Evolutionary conservation across 2,329 filamentous ascomycete species (phyloP).

Genomic region (Calycina herbarum): DNA sequence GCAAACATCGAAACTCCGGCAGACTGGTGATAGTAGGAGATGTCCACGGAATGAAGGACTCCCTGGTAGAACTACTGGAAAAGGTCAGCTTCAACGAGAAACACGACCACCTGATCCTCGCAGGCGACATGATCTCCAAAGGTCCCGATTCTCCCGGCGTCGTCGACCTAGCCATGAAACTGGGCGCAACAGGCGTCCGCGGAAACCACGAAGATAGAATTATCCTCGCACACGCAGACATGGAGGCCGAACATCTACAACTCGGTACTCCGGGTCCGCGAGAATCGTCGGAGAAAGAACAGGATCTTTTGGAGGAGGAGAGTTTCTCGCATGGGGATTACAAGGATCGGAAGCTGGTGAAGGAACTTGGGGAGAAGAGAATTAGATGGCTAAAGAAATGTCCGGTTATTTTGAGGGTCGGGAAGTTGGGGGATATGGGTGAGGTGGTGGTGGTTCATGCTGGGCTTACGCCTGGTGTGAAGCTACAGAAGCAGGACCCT

Average conservation of each 20-base stretch:
- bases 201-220: slow-evolving; percentile 92
- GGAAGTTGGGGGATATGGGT: slow-evolving; percentile 59
- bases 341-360: slow-evolving; percentile 33
- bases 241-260: slow-evolving; percentile 37
- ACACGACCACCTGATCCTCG: slow-evolving; percentile 72
- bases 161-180: slow-evolving; percentile 64
- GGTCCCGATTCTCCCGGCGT: slow-evolving; percentile 81
- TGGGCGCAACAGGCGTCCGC: slow-evolving; percentile 78
- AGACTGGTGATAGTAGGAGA: slow-evolving; percentile 84
- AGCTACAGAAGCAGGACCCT: slow-evolving; percentile 70
- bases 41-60: slow-evolving; percentile 80
- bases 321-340: slow-evolving; percentile 34
- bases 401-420: slow-evolving; percentile 76
- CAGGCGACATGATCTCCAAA: slow-evolving; percentile 81
- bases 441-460: slow-evolving; percentile 79
- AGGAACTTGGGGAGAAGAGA: slow-evolving; percentile 49
- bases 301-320: slow-evolving; percentile 30
- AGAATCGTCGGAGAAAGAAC: slow-evolving; percentile 34
- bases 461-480: slow-evolving; percentile 75
- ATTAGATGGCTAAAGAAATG: slow-evolving; percentile 67
- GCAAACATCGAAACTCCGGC: slow-evolving; percentile 44
- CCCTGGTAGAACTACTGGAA: slow-evolving; percentile 65
- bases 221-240: slow-evolving; percentile 60
- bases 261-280: slow-evolving; percentile 26
- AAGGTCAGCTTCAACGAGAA: slow-evolving; percentile 63